Percentiles rank a stretch among this genome's conserved stretches.
phyloP scores from a whole-genome alignment of 1,284 basidiomycete species.

The Ustanciosporium gigantosporum region DNA sequence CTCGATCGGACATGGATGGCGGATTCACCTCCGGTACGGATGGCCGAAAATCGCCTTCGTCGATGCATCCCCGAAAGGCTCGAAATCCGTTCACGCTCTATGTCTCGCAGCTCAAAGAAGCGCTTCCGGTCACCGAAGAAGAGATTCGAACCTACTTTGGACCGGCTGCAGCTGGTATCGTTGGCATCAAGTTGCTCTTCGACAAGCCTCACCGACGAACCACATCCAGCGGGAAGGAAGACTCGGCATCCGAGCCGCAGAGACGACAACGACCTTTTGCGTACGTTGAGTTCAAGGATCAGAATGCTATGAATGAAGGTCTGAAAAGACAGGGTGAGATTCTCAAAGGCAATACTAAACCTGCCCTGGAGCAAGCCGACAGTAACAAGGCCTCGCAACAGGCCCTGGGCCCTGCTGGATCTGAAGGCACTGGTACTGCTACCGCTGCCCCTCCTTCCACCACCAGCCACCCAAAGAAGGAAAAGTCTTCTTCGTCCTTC shows the following conservation, averaged over 20 bases:
- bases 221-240: conserved; percentile 20
- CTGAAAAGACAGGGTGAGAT: conserved; percentile 30
- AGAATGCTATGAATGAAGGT: conserved; percentile 25
- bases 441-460: not conserved
- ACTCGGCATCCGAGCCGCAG: conserved; percentile 13
- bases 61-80: conserved; percentile 8
- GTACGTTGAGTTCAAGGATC: conserved; percentile 42
- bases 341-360: conserved; percentile 20
- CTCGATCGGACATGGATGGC: conserved; percentile 29
- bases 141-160: conserved; percentile 50
- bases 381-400: conserved; percentile 18
- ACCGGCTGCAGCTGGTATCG: conserved; percentile 35
- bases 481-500: not conserved
- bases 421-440: not conserved
- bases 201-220: conserved; percentile 35
- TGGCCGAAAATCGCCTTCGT: conserved; percentile 20
- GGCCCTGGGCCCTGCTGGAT: conserved; percentile 1
- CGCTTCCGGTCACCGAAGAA: conserved; percentile 44
- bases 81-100: conserved; percentile 41
- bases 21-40: conserved; percentile 31
- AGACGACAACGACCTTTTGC: conserved; percentile 41
- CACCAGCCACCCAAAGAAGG: too few relatives aligned
- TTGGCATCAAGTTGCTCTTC: conserved; percentile 39
- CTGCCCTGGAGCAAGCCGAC: conserved; percentile 31
- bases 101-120: conserved; percentile 47